These are phyloP conservation scores for Clarireedia sp. DNA, from an alignment of 2,329 filamentous ascomycete genomes.

Conservation along the genomic window DNA sequence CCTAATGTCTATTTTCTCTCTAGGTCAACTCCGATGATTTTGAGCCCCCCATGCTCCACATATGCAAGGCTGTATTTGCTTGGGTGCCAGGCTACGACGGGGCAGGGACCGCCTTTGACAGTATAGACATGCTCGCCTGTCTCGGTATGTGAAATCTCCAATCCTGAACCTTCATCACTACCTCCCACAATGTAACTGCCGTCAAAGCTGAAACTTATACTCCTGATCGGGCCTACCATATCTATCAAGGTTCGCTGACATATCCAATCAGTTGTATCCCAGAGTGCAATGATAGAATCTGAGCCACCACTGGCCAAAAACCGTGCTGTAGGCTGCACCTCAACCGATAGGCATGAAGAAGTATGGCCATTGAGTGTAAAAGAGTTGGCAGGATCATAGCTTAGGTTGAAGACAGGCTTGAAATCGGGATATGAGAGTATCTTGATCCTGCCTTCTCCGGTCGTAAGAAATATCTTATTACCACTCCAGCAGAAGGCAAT, in stretches of 20 bases:
- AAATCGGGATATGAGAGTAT: conserved; percentile 62
- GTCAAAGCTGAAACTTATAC: conserved; percentile 68
- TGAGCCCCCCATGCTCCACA: conserved; percentile 53
- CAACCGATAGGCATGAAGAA: conserved; percentile 59
- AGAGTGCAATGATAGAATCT: conserved; percentile 67
- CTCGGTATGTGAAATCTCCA: conserved; percentile 66
- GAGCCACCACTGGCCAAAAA: conserved; percentile 69
- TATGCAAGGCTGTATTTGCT: conserved; percentile 68
- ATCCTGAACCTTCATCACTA: conserved; percentile 61
- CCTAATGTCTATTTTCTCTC: conserved; percentile 22
- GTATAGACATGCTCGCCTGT: conserved; percentile 66
- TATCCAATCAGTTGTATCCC: conserved; percentile 72
- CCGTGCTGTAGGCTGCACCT: conserved; percentile 62
- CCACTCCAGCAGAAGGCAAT: conserved; percentile 68
- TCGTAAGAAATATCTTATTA: conserved; percentile 61
- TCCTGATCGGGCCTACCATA: conserved; percentile 62
- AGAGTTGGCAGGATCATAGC: conserved; percentile 37
- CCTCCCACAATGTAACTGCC: conserved; percentile 68
- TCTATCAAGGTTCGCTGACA: conserved; percentile 63
- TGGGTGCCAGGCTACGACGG: conserved; percentile 69
- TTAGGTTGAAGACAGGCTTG: conserved; percentile 44
- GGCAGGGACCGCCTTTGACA: conserved; percentile 58
- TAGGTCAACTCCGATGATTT: conserved; percentile 46
- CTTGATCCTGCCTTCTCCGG: conserved; percentile 61
- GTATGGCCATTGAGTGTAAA: conserved; percentile 66